These are phyloP conservation scores for Linaria vulgaris DNA, from an alignment of 257 asterid species.

Conservation along the genomic window DNA sequence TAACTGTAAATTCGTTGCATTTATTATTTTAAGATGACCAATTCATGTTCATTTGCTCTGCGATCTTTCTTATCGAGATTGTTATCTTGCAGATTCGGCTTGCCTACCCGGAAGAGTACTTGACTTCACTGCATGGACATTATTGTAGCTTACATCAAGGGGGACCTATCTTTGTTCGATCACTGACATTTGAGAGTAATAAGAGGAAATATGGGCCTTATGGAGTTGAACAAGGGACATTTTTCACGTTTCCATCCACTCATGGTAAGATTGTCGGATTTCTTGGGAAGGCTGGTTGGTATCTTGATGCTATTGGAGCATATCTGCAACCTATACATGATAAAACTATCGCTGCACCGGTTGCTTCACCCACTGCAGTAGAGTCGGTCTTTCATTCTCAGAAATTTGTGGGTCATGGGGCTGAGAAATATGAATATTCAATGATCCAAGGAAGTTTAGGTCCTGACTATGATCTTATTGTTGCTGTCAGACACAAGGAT, in stretches of 20 bases:
- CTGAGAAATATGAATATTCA: slow-evolving; percentile 47
- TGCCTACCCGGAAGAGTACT: slow-evolving; percentile 66
- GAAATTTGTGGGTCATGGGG: slow-evolving; percentile 25
- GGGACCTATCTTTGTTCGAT: slow-evolving; percentile 53
- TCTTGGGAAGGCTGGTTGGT: slow-evolving; percentile 70
- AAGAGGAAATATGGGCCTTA: slow-evolving; percentile 63
- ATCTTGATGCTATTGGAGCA: slow-evolving; percentile 66
- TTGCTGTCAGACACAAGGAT: slow-evolving; percentile 58
- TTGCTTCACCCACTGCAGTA: slow-evolving; percentile 19
- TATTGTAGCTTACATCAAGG: slow-evolving; percentile 56
- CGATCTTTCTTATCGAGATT: not conserved
- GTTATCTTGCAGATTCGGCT: slow-evolving; percentile 48
- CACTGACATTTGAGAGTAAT: slow-evolving; percentile 64
- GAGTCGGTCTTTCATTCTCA: slow-evolving; percentile 35
- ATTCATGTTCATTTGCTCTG: not conserved
- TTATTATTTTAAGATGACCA: not conserved
- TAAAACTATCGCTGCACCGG: not conserved
- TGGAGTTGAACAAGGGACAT: slow-evolving; percentile 62
- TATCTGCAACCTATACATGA: slow-evolving; percentile 44
- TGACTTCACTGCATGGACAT: slow-evolving; percentile 59
- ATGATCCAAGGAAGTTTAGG: slow-evolving; percentile 67
- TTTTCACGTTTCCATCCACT: slow-evolving; percentile 48
- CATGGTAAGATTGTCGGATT: slow-evolving; percentile 70
- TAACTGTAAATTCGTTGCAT: not conserved
- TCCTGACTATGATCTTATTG: slow-evolving; percentile 50